Base-by-base conservation (phyloP, 495 filamentous ascomycete species). In the Penicillium argentinense region DNA sequence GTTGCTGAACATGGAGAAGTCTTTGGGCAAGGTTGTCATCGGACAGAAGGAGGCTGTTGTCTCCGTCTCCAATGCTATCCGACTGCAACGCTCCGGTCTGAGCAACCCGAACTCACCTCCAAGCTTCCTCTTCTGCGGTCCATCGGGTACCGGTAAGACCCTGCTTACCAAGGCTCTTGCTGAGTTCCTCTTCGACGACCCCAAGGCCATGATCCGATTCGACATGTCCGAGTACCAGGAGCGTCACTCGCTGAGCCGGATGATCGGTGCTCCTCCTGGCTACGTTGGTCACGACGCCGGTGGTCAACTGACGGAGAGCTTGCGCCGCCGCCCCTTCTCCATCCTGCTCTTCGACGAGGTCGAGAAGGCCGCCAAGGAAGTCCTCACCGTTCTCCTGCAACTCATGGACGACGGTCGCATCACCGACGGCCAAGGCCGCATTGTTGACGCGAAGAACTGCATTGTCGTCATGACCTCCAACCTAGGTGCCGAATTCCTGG, bases 141-240 rank as follows among this genome's bases (percentile, higher is more conserved):
- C 93, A 7, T 97, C 92, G 0, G 93, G 93, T 67, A 98, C 93
- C 2, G 93, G 93, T 69, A 98, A 98, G 73, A 98, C 93, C 2
- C 74, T 98, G 9, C 84, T 98, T 37, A 96, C 91, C 46, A 98
- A 98, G 68, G 91, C 90, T 7, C 78, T 98, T 8, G 93, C 93
- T 33, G 93, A 98, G 65, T 98, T 98, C 76, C 78, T 98, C 26
- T 98, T 98, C 69, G 93, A 98, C 62, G 93, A 98, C 59, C 77
- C 93, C 12, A 96, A 96, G 76, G 73, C 91, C 13, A 98, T 98
- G 93, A 95, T 98, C 60, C 88, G 93, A 12, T 91, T 98, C 74
- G 93, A 98, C 69, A 98, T 98, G 93, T 97, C 93, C 6, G 93
- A 98, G 65, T 98, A 98, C 68, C 95, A 97, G 68, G 93, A 98